Base-by-base conservation (phyloP, 768 basidiomycete genomes). In the Hygrophorus pudorinus region DNA sequence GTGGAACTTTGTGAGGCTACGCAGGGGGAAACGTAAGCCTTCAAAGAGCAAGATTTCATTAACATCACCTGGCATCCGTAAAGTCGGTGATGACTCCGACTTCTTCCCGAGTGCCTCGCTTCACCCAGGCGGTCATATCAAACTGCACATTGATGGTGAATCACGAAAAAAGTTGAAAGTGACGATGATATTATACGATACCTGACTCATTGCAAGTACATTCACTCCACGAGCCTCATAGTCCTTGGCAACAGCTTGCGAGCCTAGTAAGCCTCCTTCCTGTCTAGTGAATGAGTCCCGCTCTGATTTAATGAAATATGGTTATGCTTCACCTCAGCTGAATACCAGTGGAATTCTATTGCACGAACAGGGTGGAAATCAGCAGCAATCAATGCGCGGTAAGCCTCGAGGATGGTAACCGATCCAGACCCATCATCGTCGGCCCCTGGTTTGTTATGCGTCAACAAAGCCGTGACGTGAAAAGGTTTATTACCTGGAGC, bases 121-220 rank as follows among this genome's bases (percentile, higher is more conserved):
- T 90, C 48, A 94, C 86, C 90, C 90, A 96, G 44, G 88, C 88
- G 16, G 88, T 91, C 88, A 90, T 90, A 59, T 90, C 87, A 56
- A 84, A 86, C 85, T 87, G n/a, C n/a, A n/a, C n/a, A n/a, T n/a
- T n/a, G n/a, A 53, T 40, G 43, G 31, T 46, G 31, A 33, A n/a
- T 38, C 29, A 43, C 54, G 47, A 58, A 45, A 24, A 51, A 47
- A 34, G 14, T 44, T 30, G 28, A 45, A 46, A 44, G 40, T 42
- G 46, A 46, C 32, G 38, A 18, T 13, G 17, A 28, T 27, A 45
- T 40, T 48, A 17, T 32, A 16, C 47, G 52, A 33, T 60, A 85
- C 84, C 71, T 89, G 87, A 56, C 80, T 80, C 85, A 89, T 89
- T 40, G 82, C 86, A 51, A 81, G 62, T 48, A 90, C 84, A 53